Base-by-base conservation (phyloP, 108 stramenopile genomes). In the Pseudonitzschia delicatissima region DNA sequence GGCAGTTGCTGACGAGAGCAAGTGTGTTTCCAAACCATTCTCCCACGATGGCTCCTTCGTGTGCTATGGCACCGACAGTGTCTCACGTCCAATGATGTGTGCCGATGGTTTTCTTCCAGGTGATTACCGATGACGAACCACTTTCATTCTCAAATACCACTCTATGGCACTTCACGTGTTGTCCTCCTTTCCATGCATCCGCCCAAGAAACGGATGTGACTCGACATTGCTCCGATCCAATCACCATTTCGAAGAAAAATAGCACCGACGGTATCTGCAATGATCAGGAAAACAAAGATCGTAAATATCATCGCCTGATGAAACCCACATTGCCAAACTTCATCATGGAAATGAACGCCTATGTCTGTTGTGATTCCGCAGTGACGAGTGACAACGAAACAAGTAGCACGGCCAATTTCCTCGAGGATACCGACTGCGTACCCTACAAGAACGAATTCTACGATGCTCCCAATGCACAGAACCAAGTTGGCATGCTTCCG, bases 1-100 rank as follows among this genome's bases (percentile, higher is more conserved):
- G n/a, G n/a, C n/a, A n/a, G n/a, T n/a, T n/a, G n/a, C n/a, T n/a
- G 51, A 53, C 29, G 51, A 53, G 27, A 53, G 51, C 51, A 53
- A 53, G 27, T 53, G 51, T 15, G 51, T 53, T 26, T 53, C 51
- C 13, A 53, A 1, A 31, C 25, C 25, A 23, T 15, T 53, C 12
- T 0, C 0, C 0, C 28, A 31, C 26, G 27, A 53, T 31, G 0
- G 27, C 15, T 53, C 51, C 0, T 53, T 53, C 27, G 27, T 26
- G 0, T 53, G 51, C 26, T 53, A 53, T 27, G 51, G 28, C 5
- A 1, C 1, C 13, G 23, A 5, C 15, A 31, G 23, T 8, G 51
- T 27, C 29, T 53, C 15, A n/a, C n/a, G n/a, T 28, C 9, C 0
- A 12, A 53, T 53, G 51, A 53, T 53, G 51, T 53, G 51, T 27